A percentile compares a stretch with the other conserved stretches of the same genome.
phyloP scores from a whole-genome alignment of 2,329 filamentous ascomycete genomes.

The Claviceps sp. region DNA sequence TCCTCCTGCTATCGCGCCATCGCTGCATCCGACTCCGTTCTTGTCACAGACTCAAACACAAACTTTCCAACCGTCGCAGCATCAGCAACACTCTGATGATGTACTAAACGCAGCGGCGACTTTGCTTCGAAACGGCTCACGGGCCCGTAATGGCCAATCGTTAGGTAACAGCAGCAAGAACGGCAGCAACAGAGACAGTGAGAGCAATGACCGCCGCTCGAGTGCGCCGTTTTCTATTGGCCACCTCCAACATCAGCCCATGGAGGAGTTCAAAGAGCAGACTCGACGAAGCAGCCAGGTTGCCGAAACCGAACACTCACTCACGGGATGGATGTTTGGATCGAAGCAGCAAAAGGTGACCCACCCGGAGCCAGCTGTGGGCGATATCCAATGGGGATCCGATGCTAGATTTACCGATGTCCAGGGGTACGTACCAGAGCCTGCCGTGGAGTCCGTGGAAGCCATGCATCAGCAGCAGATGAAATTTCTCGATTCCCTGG shows the following conservation, averaged over 20 bases:
- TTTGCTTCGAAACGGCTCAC: conserved; percentile 30
- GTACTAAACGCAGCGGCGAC: conserved; percentile 43
- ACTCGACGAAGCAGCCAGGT: conserved; percentile 19
- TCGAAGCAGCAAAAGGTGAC: conserved; percentile 15
- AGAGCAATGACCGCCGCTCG: conserved; percentile 11
- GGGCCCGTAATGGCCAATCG: neutral
- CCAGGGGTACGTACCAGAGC: conserved; percentile 45
- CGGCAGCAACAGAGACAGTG: conserved; percentile 15
- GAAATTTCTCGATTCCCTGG: conserved; percentile 42
- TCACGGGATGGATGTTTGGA: conserved; percentile 29
- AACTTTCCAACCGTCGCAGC: neutral
- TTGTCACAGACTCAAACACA: conserved; percentile 8
- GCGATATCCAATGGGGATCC: conserved; percentile 52
- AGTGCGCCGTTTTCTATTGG: conserved; percentile 22
- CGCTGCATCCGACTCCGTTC: neutral
- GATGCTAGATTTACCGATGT: conserved; percentile 47
- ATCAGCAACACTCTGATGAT: conserved; percentile 31
- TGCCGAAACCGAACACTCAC: conserved; percentile 22
- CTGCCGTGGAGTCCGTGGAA: conserved; percentile 43
- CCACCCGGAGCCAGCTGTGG: conserved; percentile 22
- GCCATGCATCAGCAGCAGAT: conserved; percentile 41
- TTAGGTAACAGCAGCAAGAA: conserved; percentile 3
- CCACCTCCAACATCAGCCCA: conserved; percentile 27
- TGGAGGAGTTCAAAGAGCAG: conserved; percentile 29
- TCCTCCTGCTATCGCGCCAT: neutral